Evolutionary conservation across 148 eudicot genomes (phyloP), one percentile per base, ranked within the genome.

Genomic region (Nepenthes gracilis): DNA sequence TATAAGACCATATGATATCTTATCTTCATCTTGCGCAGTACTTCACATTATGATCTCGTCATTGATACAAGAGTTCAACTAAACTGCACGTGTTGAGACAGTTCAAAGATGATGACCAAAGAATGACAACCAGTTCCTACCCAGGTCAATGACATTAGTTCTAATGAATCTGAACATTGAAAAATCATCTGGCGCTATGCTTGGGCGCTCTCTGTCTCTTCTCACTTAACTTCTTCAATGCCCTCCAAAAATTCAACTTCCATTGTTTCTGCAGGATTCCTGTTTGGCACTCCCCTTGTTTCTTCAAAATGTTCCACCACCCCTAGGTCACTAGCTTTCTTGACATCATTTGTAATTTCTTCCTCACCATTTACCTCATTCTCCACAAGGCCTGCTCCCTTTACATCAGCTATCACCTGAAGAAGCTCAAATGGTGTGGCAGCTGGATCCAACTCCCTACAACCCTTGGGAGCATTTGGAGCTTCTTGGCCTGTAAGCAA

Each of bases 391-490:
- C 76, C 72, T 67, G 63, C 74, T 48, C 64, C 74, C 37, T 53
- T 63, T 6, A 34, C 68, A 72, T 72, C 80, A 34, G 47, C 64
- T 60, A 86, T 76, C 33, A 77, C 79, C 45, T 65, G 71, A 43
- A 86, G 83, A 60, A 77, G 75, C 36, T 86, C 86, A 2, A 64
- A 33, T 48, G 88, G 94, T 36, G 72, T 74, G 15, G 88, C 94
- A 55, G 94, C 89, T 14, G 94, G 94, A 64, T 86, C 94, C 61
- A 86, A 71, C 74, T 86, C 94, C 47, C 70, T 63, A 54, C 86
- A 86, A 36, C 81, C 85, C 64, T 75, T 79, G 7, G 68, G 86
- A 64, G 75, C 73, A 59, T 62, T 64, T 53, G 77, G 70, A 57
- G 78, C 76, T 66, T 81, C 86, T 64, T 58, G 71, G 71, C 84